phyloP scores from a whole-genome alignment of 2,329 filamentous ascomycete genomes.

The Alternaria rosae region DNA sequence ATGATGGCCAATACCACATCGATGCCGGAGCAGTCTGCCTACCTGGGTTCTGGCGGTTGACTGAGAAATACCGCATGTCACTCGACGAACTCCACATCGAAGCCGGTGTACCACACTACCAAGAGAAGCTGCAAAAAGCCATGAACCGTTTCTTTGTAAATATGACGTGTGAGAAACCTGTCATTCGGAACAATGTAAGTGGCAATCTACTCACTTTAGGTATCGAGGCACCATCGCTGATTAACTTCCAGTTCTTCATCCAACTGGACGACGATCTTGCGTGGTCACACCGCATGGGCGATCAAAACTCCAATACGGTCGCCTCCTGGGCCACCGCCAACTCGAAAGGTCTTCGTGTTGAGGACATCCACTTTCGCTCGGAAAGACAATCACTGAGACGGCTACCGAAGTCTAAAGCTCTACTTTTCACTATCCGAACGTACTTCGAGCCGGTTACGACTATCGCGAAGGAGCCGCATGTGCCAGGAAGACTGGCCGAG shows the following conservation, averaged over 20 bases:
- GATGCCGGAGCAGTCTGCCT: slow-evolving; percentile 4
- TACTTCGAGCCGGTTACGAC: slow-evolving; percentile 6
- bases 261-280: slow-evolving; percentile 3
- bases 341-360: not conserved
- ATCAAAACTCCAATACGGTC: not conserved
- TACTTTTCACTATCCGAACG: not conserved
- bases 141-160: slow-evolving; percentile 6
- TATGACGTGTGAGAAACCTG: slow-evolving; percentile 1
- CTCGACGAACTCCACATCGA: slow-evolving; percentile 1
- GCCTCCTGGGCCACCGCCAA: slow-evolving; percentile 5
- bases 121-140: slow-evolving; percentile 3
- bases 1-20: slow-evolving; percentile 6
- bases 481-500: slow-evolving; percentile 1
- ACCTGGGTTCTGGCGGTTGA: slow-evolving; percentile 1
- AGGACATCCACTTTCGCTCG: slow-evolving; percentile 3
- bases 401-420: not conserved
- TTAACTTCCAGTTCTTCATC: not conserved
- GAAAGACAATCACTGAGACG: slow-evolving; percentile 1
- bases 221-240: not conserved
- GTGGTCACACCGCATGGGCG: slow-evolving; percentile 3
- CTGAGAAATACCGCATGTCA: slow-evolving; percentile 5
- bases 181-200: slow-evolving; percentile 4
- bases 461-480: slow-evolving; percentile 3
- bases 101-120: slow-evolving; percentile 3
- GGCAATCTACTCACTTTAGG: not conserved